Evolutionary conservation across 768 basidiomycete genomes (phyloP).

Genomic region (Serendipita sp.): DNA sequence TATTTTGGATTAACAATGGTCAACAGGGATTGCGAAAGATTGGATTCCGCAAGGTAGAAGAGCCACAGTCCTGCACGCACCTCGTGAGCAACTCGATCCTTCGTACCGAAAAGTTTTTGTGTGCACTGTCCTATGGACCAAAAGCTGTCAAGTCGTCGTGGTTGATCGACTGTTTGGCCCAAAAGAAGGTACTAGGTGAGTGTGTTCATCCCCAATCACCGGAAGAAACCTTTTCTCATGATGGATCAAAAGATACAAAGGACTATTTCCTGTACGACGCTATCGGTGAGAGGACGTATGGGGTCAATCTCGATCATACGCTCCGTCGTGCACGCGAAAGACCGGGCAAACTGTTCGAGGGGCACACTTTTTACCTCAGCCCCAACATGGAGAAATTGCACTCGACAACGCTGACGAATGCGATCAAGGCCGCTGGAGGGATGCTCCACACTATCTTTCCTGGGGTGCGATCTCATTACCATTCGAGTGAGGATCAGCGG

Average conservation of each 20-base stretch:
- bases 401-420: constrained; percentile 39
- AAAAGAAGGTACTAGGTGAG: constrained; percentile 49
- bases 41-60: constrained; percentile 14
- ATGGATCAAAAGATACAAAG: background rate
- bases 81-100: constrained; percentile 52
- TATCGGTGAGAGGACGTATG: constrained; percentile 47
- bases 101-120: constrained; percentile 79
- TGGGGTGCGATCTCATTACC: no score
- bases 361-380: constrained; percentile 62
- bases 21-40: background rate
- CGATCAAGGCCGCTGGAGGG: constrained; percentile 57
- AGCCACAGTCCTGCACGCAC: constrained; percentile 61
- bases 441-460: constrained; percentile 31
- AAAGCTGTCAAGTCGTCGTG: constrained; percentile 52
- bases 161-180: constrained; percentile 43
- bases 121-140: constrained; percentile 49
- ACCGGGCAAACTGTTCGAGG: constrained; percentile 41
- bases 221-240: background rate
- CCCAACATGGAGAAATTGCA: constrained; percentile 36
- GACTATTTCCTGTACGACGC: constrained; percentile 35
- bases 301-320: constrained; percentile 46
- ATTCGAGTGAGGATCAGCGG: no score
- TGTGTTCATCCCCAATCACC: constrained; percentile 8
- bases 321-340: constrained; percentile 40
- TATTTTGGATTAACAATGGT: no score